A percentile compares a stretch with the other conserved stretches of the same genome.
Conservation (phyloP, 768 basidiomycete species). For the Boletus rubropictus region DNA sequence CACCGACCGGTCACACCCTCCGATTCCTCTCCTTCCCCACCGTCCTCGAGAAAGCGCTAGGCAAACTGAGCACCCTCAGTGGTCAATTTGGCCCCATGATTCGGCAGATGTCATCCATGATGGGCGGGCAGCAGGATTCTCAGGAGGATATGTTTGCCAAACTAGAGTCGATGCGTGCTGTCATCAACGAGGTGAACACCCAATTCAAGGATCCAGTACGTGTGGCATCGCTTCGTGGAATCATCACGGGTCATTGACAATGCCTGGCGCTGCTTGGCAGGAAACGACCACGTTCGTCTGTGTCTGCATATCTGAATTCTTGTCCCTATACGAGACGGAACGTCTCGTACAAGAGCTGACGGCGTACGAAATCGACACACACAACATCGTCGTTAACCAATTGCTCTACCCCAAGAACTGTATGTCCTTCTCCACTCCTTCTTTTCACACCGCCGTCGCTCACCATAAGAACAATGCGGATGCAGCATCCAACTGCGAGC, state of each 20-base stretch:
- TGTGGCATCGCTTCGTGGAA: conserved; percentile 6
- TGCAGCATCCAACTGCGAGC: conserved; percentile 87
- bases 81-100: conserved; percentile 98
- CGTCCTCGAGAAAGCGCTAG: conserved; percentile 94
- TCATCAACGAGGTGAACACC: conserved; percentile 97
- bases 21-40: conserved; percentile 99
- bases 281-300: conserved; percentile 99
- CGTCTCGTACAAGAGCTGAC: conserved; percentile 94
- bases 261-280: conserved; percentile 32
- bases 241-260: background rate
- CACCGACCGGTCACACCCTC: conserved; percentile 96
- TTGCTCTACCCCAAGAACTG: conserved; percentile 88
- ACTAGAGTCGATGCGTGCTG: conserved; percentile 91
- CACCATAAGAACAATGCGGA: background rate
- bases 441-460: background rate
- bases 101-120: conserved; percentile 91
- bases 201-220: conserved; percentile 98
- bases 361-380: conserved; percentile 94
- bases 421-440: conserved; percentile 33
- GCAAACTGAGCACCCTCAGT: conserved; percentile 89
- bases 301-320: conserved; percentile 97
- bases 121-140: conserved; percentile 84
- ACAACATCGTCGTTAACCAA: conserved; percentile 98
- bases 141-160: conserved; percentile 99
- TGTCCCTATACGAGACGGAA: conserved; percentile 97